A percentile compares a stretch with the other conserved stretches of the same genome.
These are phyloP conservation scores for Strobilomyces confusus DNA, from an alignment of 768 basidiomycete species.

Conservation along the genomic window DNA sequence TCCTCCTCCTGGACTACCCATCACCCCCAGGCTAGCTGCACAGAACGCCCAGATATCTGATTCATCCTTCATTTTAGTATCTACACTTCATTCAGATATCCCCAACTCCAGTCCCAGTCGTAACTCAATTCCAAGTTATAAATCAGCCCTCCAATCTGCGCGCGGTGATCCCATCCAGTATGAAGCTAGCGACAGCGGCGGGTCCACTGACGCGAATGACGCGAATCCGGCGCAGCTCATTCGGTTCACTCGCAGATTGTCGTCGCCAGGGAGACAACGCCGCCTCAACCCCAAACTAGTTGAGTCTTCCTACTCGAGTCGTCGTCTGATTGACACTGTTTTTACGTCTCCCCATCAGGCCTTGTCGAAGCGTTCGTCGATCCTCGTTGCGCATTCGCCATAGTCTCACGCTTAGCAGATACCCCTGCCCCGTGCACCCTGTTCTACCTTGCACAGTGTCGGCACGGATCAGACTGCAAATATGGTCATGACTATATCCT, in stretches of 20 bases:
- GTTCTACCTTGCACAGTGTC: slow-evolving; percentile 61
- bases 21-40: slow-evolving; percentile 10
- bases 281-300: slow-evolving; percentile 53
- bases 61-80: slow-evolving; percentile 10
- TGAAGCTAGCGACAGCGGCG: slow-evolving; percentile 42
- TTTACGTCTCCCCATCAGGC: slow-evolving; percentile 34
- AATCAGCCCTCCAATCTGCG: slow-evolving; percentile 32
- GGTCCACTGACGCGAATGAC: slow-evolving; percentile 45
- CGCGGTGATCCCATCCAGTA: slow-evolving; percentile 33
- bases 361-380: slow-evolving; percentile 57
- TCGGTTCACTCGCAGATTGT: slow-evolving; percentile 26
- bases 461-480: slow-evolving; percentile 54
- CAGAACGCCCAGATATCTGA: slow-evolving; percentile 9
- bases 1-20: too few species aligned
- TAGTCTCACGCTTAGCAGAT: slow-evolving; percentile 29
- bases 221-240: slow-evolving; percentile 22
- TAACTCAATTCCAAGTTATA: slow-evolving; percentile 37
- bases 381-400: slow-evolving; percentile 1
- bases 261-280: slow-evolving; percentile 35
- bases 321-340: slow-evolving; percentile 17
- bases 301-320: slow-evolving; percentile 25
- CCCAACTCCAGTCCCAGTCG: slow-evolving; percentile 13
- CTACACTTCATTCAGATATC: slow-evolving; percentile 11
- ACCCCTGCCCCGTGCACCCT: slow-evolving; percentile 64
- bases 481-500: slow-evolving; percentile 62